Evolutionary conservation across 352 stramenopile genomes (phyloP).

Genomic region (Thraustochytrium aureum): DNA sequence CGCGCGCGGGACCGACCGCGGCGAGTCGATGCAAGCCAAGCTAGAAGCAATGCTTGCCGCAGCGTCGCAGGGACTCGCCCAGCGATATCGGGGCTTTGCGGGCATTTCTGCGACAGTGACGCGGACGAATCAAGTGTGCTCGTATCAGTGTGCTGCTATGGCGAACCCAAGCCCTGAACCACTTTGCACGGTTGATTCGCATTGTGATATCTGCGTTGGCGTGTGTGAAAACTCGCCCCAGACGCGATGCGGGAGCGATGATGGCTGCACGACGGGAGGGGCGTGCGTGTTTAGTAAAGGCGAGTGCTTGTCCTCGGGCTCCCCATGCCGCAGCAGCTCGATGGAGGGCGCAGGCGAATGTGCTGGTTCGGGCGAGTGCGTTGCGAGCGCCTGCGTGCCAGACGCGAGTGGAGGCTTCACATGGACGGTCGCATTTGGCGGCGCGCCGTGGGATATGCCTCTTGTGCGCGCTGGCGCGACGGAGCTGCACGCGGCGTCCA

Average conservation of each 20-base stretch:
- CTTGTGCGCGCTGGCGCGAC: neutral
- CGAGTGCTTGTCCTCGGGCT: slow-evolving; percentile 36
- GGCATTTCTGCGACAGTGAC: neutral
- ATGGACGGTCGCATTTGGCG: neutral
- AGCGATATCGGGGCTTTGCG: neutral
- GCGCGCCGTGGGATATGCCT: neutral
- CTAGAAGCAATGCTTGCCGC: slow-evolving; percentile 20
- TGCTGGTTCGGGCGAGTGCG: neutral
- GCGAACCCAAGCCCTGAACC: neutral
- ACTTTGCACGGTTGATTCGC: slow-evolving; percentile 1
- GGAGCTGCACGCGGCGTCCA: neutral
- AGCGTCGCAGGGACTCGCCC: neutral
- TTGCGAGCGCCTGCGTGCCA: neutral
- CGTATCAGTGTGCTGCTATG: neutral
- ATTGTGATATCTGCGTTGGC: slow-evolving; percentile 45
- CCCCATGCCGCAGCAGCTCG: neutral
- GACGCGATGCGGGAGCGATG: slow-evolving; percentile 2
- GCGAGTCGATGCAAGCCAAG: slow-evolving; percentile 41
- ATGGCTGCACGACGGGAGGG: neutral
- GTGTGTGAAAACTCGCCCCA: neutral
- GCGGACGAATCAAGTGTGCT: neutral
- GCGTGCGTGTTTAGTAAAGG: neutral
- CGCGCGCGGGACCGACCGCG: neutral
- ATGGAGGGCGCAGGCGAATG: neutral
- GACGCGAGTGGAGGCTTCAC: neutral